Conservation (phyloP, 2,329 filamentous ascomycete species). For the Penicillium sp. region DNA sequence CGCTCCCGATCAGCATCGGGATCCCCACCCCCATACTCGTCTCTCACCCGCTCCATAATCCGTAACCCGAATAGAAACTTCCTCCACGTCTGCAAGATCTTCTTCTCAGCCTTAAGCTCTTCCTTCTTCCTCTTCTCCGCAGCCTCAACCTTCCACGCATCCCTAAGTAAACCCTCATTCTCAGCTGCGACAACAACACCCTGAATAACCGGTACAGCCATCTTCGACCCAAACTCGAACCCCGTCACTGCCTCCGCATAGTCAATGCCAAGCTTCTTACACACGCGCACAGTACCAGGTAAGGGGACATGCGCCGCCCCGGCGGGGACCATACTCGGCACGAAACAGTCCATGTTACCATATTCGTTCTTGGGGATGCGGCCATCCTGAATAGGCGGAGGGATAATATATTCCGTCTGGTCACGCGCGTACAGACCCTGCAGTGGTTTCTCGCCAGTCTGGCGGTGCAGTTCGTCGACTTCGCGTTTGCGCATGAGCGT, state of each 20-base stretch:
- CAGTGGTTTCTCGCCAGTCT: conserved; percentile 75
- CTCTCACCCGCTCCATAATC: conserved; percentile 71
- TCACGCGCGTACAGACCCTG: conserved; percentile 80
- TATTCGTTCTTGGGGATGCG: conserved; percentile 91
- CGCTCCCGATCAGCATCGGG: conserved; percentile 29
- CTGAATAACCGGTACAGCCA: conserved; percentile 87
- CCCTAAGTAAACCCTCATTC: conserved; percentile 69
- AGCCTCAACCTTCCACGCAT: conserved; percentile 75
- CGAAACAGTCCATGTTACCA: conserved; percentile 95
- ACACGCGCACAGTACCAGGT: conserved; percentile 72
- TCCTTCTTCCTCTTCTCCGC: conserved; percentile 73
- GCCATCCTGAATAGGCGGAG: conserved; percentile 77
- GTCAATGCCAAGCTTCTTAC: conserved; percentile 79
- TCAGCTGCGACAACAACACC: conserved; percentile 86
- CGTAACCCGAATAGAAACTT: conserved; percentile 83
- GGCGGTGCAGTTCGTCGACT: conserved; percentile 77
- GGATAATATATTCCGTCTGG: conserved; percentile 96
- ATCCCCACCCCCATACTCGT: conserved; percentile 66
- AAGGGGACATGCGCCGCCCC: conserved; percentile 83
- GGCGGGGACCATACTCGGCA: conserved; percentile 82
- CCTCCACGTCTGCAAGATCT: conserved; percentile 73
- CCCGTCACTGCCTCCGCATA: conserved; percentile 92
- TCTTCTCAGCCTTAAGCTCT: conserved; percentile 75
- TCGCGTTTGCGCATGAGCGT: conserved; percentile 84
- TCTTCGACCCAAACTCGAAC: conserved; percentile 93